A percentile compares a stretch with the other conserved stretches of the same genome.
These are phyloP conservation scores for Chlorella vulgaris DNA, from an alignment of 139 green algal species.

Conservation along the genomic window DNA sequence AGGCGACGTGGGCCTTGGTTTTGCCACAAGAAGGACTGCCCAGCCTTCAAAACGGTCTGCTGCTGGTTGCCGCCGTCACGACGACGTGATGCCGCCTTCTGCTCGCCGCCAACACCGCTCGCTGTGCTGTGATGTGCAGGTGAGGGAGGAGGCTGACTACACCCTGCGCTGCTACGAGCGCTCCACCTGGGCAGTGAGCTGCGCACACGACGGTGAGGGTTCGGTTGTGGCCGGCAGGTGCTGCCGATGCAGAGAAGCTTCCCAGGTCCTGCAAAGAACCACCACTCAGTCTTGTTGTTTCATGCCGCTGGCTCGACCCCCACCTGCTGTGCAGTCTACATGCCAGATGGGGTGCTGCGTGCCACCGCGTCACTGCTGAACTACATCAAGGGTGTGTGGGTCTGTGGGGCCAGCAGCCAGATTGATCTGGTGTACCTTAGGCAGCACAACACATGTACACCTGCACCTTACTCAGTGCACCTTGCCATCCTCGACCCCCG, in stretches of 20 bases:
- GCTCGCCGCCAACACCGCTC: not conserved
- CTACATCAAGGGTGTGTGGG: not conserved
- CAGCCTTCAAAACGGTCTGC: constrained; percentile 2
- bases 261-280: not conserved
- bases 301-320: no score
- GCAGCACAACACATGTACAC: not conserved
- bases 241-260: not conserved
- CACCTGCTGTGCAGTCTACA: not conserved
- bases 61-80: no score
- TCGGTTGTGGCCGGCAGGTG: not conserved
- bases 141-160: not conserved
- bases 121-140: not conserved
- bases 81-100: not conserved
- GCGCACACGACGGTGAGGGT: constrained; percentile 1
- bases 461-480: not conserved
- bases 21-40: constrained; percentile 16
- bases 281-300: no score
- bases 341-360: constrained; percentile 1
- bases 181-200: constrained; percentile 21
- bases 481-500: not conserved
- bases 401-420: not conserved
- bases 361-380: constrained; percentile 3
- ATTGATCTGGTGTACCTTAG: not conserved
- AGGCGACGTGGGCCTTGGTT: constrained; percentile 5
- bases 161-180: constrained; percentile 18